Evolutionary conservation across 2,329 filamentous ascomycete species (phyloP).

Genomic region (Penicillium sp.): DNA sequence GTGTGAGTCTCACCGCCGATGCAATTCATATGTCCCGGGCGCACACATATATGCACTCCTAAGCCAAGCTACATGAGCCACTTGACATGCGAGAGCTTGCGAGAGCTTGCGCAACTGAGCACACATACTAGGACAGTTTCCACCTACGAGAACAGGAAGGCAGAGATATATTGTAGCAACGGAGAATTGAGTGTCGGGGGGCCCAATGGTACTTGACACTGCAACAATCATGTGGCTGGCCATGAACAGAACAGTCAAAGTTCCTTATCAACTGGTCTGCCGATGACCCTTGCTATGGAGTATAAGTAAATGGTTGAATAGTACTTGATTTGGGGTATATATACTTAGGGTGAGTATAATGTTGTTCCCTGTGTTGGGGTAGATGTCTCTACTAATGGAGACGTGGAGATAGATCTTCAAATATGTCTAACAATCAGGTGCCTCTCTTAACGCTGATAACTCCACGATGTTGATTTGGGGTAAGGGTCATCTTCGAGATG

Average conservation of each 20-base stretch:
- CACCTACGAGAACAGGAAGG: conserved; percentile 57
- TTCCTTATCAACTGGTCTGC: conserved; percentile 53
- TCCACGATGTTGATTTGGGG: neutral
- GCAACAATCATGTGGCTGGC: conserved; percentile 57
- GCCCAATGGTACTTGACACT: conserved; percentile 58
- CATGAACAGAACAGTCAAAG: conserved; percentile 56
- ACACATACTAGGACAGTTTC: conserved; percentile 48
- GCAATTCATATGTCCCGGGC: neutral
- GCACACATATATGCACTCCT: conserved; percentile 45
- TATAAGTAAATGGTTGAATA: conserved; percentile 22
- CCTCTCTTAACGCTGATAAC: neutral
- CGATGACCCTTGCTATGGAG: conserved; percentile 53
- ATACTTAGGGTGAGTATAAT: neutral
- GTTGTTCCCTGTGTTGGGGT: neutral
- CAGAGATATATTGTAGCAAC: conserved; percentile 48
- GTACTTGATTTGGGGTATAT: neutral
- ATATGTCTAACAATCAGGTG: neutral
- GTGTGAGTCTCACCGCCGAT: neutral
- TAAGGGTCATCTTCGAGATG: neutral
- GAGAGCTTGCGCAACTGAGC: conserved; percentile 57
- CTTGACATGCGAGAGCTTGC: conserved; percentile 60
- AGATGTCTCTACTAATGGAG: neutral
- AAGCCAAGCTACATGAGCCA: conserved; percentile 64
- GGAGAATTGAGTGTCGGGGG: conserved; percentile 60
- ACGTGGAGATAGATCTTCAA: neutral